Evolutionary conservation across 2,329 filamentous ascomycete species (phyloP).

Genomic region (Paraphaeosphaeria sporulosa): DNA sequence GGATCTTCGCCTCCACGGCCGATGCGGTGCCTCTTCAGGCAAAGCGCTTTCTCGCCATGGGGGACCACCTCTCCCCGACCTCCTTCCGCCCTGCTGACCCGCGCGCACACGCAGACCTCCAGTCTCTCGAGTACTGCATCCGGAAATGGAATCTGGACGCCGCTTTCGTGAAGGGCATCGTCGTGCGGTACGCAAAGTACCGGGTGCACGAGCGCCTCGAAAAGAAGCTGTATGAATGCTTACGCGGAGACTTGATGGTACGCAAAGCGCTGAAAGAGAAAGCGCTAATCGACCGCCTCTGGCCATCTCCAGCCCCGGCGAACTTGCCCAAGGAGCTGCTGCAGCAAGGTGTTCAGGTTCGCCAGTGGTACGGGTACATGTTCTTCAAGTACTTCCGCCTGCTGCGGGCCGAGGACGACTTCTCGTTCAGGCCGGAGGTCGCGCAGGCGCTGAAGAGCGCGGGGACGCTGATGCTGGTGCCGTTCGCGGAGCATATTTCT

Average conservation of each 20-base stretch:
- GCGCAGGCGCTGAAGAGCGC: conserved; percentile 40
- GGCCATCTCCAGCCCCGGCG: conserved; percentile 42
- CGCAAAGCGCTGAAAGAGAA: conserved; percentile 49
- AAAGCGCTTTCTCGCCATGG: conserved; percentile 43
- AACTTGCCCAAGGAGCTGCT: conserved; percentile 37
- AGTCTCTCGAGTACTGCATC: conserved; percentile 43
- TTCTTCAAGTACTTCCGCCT: conserved; percentile 46
- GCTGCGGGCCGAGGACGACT: conserved; percentile 41
- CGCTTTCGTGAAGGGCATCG: conserved; percentile 41
- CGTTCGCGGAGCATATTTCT: conserved; percentile 43
- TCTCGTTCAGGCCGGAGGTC: conserved; percentile 40
- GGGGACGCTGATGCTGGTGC: conserved; percentile 44
- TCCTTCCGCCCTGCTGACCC: conserved; percentile 44
- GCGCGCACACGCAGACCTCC: conserved; percentile 47
- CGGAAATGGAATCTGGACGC: conserved; percentile 42
- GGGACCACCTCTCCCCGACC: conserved; percentile 41
- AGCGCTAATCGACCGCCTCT: conserved; percentile 45
- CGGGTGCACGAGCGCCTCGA: conserved; percentile 46
- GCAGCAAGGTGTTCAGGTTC: conserved; percentile 42
- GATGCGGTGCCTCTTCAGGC: conserved; percentile 41
- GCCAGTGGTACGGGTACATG: conserved; percentile 49
- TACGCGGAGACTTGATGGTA: conserved; percentile 45
- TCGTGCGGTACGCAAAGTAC: conserved; percentile 44
- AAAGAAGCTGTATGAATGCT: conserved; percentile 46
- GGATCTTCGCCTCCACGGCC: conserved; percentile 43